A percentile compares a stretch with the other conserved stretches of the same genome.
Evolutionary conservation across 345 rosid genomes (phyloP).

Genomic region (Stellera chamaejasme): DNA sequence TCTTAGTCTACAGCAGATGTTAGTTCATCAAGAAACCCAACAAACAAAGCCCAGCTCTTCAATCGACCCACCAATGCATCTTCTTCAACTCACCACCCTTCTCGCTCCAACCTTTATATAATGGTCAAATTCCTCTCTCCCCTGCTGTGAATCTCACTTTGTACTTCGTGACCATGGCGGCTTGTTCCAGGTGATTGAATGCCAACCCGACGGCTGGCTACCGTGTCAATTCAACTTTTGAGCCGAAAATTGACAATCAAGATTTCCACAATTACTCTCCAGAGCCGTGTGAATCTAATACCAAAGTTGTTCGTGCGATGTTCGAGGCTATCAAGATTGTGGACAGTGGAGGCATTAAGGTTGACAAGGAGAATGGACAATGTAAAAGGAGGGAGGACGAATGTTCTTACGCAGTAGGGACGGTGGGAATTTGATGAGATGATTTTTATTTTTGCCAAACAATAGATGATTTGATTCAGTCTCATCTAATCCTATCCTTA

Average conservation of each 20-base stretch:
- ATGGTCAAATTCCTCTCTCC: no score
- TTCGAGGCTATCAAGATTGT: constrained; percentile 17
- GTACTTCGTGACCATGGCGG: constrained; percentile 30
- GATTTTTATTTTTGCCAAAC: no score
- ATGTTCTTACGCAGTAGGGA: constrained; percentile 31
- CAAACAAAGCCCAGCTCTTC: no score
- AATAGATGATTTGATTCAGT: no score
- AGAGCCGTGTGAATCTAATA: constrained; percentile 17
- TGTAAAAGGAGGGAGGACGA: constrained; percentile 19
- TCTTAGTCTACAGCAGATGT: no score
- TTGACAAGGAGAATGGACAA: constrained; percentile 33
- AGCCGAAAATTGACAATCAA: constrained; percentile 16
- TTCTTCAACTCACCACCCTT: no score
- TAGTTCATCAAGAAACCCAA: no score
- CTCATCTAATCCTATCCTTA: no score
- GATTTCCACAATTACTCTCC: constrained; percentile 20
- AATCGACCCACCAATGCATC: no score
- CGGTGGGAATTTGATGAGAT: no score
- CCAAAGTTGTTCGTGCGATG: constrained; percentile 26
- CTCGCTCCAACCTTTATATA: no score
- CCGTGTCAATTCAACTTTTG: constrained; percentile 17
- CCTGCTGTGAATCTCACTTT: background rate
- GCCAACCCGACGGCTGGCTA: constrained; percentile 23
- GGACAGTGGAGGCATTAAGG: constrained; percentile 24
- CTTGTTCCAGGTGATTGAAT: constrained; percentile 38